Conservation (phyloP, 176 grass and related monocot species). For the Alopecurus myosuroides region DNA sequence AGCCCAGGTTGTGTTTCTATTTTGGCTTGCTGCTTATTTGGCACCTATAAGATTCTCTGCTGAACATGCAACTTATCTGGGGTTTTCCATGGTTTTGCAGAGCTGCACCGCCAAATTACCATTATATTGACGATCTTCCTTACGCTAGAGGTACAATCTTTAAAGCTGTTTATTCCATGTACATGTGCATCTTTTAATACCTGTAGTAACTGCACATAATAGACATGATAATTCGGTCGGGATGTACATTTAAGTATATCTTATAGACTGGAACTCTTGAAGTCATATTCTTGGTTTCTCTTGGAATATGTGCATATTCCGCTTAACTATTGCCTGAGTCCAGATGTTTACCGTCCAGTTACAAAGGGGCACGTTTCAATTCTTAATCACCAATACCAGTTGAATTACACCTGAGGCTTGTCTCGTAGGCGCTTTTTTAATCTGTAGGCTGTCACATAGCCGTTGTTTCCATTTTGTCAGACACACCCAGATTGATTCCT, state of each 20-base stretch:
- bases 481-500: neutral
- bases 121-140: slow-evolving; percentile 23
- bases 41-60: neutral
- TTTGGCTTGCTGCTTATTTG: slow-evolving; percentile 8
- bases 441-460: neutral
- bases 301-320: neutral
- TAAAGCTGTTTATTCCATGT: neutral
- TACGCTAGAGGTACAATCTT: slow-evolving; percentile 55
- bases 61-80: slow-evolving; percentile 15
- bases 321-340: neutral
- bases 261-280: neutral
- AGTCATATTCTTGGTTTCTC: neutral
- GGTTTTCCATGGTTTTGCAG: slow-evolving; percentile 38
- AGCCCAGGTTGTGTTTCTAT: slow-evolving; percentile 29
- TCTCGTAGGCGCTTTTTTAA: neutral
- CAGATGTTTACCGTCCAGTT: neutral
- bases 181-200: slow-evolving; percentile 6
- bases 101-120: slow-evolving; percentile 14
- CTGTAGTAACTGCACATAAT: neutral
- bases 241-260: neutral
- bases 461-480: neutral
- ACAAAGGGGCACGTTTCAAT: neutral
- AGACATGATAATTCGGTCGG: neutral
- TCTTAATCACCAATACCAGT: neutral
- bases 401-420: neutral